A percentile compares a stretch with the other conserved stretches of the same genome.
These are phyloP conservation scores for Cucurbita maxima DNA, from an alignment of 306 rosid genomes.

Conservation along the genomic window DNA sequence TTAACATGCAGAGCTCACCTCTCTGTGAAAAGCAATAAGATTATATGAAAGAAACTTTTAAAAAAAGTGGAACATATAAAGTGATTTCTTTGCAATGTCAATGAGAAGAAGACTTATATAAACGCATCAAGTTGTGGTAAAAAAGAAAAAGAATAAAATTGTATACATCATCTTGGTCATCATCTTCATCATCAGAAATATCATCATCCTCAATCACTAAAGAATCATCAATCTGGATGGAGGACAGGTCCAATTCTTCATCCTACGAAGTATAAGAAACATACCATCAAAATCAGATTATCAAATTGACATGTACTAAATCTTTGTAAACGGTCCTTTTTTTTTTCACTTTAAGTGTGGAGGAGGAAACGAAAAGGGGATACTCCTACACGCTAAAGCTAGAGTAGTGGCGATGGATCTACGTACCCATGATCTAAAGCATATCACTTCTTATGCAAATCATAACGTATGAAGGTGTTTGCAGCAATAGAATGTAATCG, in stretches of 20 bases:
- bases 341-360: neutral
- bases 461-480: neutral
- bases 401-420: neutral
- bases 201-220: constrained; percentile 95
- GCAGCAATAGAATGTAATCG: neutral
- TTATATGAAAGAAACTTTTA: neutral
- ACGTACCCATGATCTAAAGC: neutral
- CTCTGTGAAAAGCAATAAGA: neutral
- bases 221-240: constrained; percentile 86
- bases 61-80: neutral
- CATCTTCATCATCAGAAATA: constrained; percentile 93
- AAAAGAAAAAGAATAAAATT: neutral
- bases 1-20: neutral
- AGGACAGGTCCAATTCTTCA: constrained; percentile 79
- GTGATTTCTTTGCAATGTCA: neutral
- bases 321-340: neutral
- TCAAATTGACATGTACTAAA: neutral
- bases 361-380: neutral
- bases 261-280: constrained; percentile 34
- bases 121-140: neutral
- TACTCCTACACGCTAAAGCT: neutral
- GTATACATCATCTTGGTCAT: constrained; percentile 88
- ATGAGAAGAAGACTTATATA: neutral
- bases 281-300: neutral
- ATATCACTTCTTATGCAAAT: neutral